Evolutionary conservation across 2,329 filamentous ascomycete species (phyloP).

Genomic region (Aspergillus piperis): DNA sequence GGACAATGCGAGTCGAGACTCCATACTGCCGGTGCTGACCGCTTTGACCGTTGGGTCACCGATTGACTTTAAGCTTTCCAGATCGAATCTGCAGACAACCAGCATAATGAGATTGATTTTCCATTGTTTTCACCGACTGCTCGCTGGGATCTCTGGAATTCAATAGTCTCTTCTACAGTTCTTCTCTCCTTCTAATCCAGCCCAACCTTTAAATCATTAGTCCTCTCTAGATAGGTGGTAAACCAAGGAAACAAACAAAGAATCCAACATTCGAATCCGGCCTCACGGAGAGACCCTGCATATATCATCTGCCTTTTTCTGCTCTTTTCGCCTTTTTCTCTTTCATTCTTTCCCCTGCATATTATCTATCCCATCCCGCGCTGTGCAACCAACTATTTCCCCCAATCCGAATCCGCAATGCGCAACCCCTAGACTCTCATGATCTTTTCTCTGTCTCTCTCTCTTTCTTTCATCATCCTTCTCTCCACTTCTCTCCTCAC

Average conservation of each 20-base stretch:
- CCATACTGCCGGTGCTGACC: conserved; percentile 33
- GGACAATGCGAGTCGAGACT: conserved; percentile 27
- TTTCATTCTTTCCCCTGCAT: neutral
- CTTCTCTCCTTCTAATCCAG: no score
- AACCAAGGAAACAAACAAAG: neutral
- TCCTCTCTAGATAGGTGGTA: neutral
- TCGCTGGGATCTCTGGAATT: no score
- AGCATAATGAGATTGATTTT: neutral
- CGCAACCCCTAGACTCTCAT: neutral
- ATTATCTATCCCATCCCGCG: neutral
- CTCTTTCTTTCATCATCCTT: neutral
- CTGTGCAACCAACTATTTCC: neutral
- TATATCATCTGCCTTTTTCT: neutral
- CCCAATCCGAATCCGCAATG: neutral
- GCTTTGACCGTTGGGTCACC: conserved; percentile 17
- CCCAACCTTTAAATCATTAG: conserved; percentile 2
- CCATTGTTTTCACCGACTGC: no score
- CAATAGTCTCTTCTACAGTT: no score
- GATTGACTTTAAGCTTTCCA: neutral
- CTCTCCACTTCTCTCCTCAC: neutral
- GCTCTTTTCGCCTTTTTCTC: neutral
- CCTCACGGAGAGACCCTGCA: neutral
- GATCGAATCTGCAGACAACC: neutral
- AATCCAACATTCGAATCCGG: neutral
- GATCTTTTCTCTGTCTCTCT: neutral